Evolutionary conservation across 176 grass and related monocot species (phyloP).

Genomic region (Oryza australiensis): DNA sequence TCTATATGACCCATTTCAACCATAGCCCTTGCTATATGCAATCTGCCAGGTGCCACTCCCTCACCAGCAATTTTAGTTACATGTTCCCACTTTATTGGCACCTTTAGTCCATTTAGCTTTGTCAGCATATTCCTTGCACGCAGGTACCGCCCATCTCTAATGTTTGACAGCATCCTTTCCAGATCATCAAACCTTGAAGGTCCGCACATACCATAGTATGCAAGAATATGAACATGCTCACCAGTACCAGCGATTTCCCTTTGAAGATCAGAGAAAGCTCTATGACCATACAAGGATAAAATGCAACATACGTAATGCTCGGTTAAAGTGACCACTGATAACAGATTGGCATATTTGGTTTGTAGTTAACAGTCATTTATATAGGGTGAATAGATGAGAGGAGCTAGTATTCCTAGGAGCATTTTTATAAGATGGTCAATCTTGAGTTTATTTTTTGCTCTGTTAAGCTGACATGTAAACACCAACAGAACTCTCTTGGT

Average conservation of each 20-base stretch:
- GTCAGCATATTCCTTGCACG: constrained; percentile 84
- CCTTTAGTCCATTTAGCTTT: constrained; percentile 71
- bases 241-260: constrained; percentile 60
- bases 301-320: neutral
- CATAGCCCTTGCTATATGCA: constrained; percentile 88
- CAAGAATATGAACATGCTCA: constrained; percentile 89
- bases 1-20: constrained; percentile 82
- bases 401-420: neutral
- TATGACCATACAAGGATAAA: constrained; percentile 14
- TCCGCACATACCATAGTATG: constrained; percentile 93
- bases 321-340: neutral
- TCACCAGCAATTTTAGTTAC: constrained; percentile 85
- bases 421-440: neutral
- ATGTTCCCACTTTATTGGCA: constrained; percentile 74
- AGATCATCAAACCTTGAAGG: constrained; percentile 68
- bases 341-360: neutral
- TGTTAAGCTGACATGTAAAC: neutral
- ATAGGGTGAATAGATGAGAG: neutral
- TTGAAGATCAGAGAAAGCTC: constrained; percentile 25
- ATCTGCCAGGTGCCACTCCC: constrained; percentile 80
- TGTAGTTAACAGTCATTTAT: constrained; percentile 9
- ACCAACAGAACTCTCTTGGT: neutral
- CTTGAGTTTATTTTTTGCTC: neutral
- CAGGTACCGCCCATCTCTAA: constrained; percentile 73
- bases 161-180: constrained; percentile 71